Base-by-base conservation (phyloP, 1,284 basidiomycete species). In the Cystobasidium sp. region DNA sequence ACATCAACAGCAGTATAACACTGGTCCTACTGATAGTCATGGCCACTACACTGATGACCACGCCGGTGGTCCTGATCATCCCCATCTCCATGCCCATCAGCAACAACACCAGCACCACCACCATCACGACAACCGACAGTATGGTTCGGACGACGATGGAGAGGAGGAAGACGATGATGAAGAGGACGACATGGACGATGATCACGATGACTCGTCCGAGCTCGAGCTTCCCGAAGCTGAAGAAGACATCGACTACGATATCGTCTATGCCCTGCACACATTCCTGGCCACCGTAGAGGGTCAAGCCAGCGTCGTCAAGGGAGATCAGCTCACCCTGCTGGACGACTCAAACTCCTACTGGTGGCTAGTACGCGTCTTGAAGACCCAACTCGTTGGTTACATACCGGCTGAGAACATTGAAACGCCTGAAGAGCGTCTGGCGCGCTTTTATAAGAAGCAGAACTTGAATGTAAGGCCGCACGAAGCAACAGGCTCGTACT, bases 371-470 rank as follows among this genome's bases (percentile, higher is more conserved):
- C 88, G 93, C 68, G 94, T 97, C 5, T 88, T 97, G 79, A 98
- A 95, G 85, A 97, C 93, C 2, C 94, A 98, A 83, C 95, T 97
- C 80, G 93, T 99, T n/a, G 96, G 96, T 0, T 99, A 99, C 83
- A 99, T 99, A 68, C 96, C 96, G 18, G 96, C 96, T 0, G 96
- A 99, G 84, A 99, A 99, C 82, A 97, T 99, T 80, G 97, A 99
- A 83, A 99, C 97, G 0, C 97, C 96, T 0, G 97, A 94, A 80
- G 96, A 99, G 83, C 88, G 96, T 61, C 87, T 99, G 24, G 96
- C 96, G 0, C 86, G 96, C 75, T 86, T 99, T 74, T 99, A 99
- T 85, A 98, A 98, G 82, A 94, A 97, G 82, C 88, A 95, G 47
- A 99, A 99, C 82, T 91, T 99, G 73, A 96, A 98, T 82, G 91